A percentile compares a stretch with the other conserved stretches of the same genome.
These are phyloP conservation scores for Pythium dissimile DNA, from an alignment of 352 stramenopile genomes.

Conservation along the genomic window DNA sequence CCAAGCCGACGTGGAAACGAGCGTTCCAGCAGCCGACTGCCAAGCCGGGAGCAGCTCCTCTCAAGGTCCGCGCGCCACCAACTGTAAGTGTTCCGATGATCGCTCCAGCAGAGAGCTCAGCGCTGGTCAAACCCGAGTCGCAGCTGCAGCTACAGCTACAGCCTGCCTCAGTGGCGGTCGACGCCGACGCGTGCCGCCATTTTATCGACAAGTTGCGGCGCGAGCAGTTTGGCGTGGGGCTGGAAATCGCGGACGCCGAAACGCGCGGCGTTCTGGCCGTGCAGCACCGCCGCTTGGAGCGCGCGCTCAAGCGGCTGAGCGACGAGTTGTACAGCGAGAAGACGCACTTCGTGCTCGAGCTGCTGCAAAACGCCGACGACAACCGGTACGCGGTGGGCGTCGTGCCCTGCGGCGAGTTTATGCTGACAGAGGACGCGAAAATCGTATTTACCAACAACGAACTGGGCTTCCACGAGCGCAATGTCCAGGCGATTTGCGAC, in stretches of 20 bases:
- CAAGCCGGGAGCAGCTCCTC: too few relatives aligned
- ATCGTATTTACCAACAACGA: constrained; percentile 89
- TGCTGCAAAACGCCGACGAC: constrained; percentile 88
- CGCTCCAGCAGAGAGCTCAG: too few relatives aligned
- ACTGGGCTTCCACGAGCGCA: constrained; percentile 59
- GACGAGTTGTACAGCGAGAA: constrained; percentile 86
- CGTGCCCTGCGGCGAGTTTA: constrained; percentile 57
- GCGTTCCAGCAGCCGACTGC: too few relatives aligned
- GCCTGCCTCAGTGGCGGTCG: not conserved
- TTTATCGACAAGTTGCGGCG: constrained; percentile 67
- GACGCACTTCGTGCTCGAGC: constrained; percentile 86
- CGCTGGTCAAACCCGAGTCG: too few relatives aligned
- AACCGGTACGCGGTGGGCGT: constrained; percentile 52
- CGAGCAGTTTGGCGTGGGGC: constrained; percentile 75
- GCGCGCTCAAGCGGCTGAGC: constrained; percentile 81
- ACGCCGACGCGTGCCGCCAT: constrained; percentile 25
- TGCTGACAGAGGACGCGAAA: constrained; percentile 35
- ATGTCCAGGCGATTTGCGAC: constrained; percentile 85
- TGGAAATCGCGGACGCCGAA: constrained; percentile 56
- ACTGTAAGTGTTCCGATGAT: too few relatives aligned
- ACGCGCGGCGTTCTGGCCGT: constrained; percentile 54
- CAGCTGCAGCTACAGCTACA: not conserved
- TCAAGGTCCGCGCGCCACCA: too few relatives aligned
- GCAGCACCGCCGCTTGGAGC: constrained; percentile 78
- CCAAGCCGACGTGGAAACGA: constrained; percentile 3